Evolutionary conservation across 2,329 filamentous ascomycete genomes (phyloP).

Genomic region (Aspergillus pseudotamarii): DNA sequence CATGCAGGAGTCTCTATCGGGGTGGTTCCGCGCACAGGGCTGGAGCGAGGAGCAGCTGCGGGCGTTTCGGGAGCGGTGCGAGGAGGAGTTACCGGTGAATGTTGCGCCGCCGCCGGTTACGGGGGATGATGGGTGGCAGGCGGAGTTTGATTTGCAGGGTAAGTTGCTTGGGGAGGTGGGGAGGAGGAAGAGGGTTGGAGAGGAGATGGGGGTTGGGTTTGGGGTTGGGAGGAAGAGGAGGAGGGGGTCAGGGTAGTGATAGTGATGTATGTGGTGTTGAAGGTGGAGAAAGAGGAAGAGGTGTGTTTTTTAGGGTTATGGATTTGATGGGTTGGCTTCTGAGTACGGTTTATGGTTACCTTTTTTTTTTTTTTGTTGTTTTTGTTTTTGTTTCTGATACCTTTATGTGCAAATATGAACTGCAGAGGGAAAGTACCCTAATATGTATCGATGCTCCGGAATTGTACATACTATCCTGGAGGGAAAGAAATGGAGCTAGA

Average conservation of each 20-base stretch:
- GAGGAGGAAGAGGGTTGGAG: neutral
- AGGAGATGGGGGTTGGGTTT: neutral
- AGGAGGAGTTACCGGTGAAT: neutral
- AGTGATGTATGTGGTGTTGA: no score
- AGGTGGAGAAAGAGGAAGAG: no score
- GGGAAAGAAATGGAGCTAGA: neutral
- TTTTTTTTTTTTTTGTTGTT: neutral
- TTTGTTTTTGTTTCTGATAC: neutral
- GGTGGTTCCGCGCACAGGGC: neutral
- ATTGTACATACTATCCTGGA: neutral
- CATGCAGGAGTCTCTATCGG: neutral
- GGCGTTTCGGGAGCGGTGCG: neutral
- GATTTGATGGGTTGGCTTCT: no score
- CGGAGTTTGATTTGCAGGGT: neutral
- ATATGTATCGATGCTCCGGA: neutral
- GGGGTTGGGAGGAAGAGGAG: no score
- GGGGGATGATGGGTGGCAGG: neutral
- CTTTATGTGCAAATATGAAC: neutral
- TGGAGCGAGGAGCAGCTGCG: neutral
- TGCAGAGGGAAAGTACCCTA: neutral
- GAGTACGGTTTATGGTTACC: neutral
- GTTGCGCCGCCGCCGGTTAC: neutral
- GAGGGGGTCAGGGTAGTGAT: no score
- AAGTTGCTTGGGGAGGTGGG: neutral
- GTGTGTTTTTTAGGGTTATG: no score